Evolutionary conservation across 2,329 filamentous ascomycete genomes (phyloP).

Genomic region (Colletotrichum sp.): DNA sequence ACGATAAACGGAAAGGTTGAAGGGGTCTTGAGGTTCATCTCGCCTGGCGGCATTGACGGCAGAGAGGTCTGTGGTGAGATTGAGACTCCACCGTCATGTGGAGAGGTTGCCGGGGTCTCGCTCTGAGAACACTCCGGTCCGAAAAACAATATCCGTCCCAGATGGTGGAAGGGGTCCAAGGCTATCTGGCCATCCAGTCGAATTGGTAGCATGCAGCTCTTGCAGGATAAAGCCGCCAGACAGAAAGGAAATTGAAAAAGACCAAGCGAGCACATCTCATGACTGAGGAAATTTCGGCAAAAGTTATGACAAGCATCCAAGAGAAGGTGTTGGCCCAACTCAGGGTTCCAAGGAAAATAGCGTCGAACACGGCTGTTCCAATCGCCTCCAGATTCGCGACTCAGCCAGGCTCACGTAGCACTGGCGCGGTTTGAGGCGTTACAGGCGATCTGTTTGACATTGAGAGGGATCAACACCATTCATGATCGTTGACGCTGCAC

Average conservation of each 20-base stretch:
- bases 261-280: neutral
- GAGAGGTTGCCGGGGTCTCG: neutral
- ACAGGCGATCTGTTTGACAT: neutral
- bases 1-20: neutral
- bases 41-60: neutral
- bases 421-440: neutral
- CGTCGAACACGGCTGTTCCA: neutral
- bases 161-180: neutral
- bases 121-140: neutral
- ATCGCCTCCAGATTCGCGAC: neutral
- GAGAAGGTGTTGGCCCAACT: neutral
- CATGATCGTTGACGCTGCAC: neutral
- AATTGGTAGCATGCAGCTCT: neutral
- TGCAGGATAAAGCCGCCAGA: neutral
- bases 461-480: neutral
- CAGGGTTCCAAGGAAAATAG: neutral
- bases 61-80: neutral
- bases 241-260: neutral
- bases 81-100: neutral
- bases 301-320: neutral
- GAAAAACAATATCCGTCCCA: neutral
- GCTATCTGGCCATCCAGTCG: neutral
- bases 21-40: neutral
- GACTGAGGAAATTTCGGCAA: neutral
- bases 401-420: neutral